phyloP scores from a whole-genome alignment of 2,329 filamentous ascomycete genomes.

The Alternaria sp. region DNA sequence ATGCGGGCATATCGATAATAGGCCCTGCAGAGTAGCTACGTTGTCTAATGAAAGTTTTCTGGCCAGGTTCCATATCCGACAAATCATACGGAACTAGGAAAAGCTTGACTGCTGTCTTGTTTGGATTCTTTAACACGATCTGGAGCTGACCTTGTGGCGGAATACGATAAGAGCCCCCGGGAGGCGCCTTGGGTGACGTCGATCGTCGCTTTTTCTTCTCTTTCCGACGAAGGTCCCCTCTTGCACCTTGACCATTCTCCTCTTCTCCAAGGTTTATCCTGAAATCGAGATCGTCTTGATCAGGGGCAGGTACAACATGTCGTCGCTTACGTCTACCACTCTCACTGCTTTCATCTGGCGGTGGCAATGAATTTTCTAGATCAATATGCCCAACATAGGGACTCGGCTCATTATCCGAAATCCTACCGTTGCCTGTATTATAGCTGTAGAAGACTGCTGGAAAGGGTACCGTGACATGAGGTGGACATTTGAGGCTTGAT shows the following conservation, averaged over 20 bases:
- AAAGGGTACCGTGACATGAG: conserved; percentile 90
- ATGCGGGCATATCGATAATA: conserved; percentile 75
- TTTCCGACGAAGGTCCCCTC: conserved; percentile 53
- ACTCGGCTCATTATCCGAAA: conserved; percentile 84
- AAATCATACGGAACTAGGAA: conserved; percentile 95
- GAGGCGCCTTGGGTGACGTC: conserved; percentile 70
- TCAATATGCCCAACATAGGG: conserved; percentile 96
- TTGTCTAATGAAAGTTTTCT: conserved; percentile 95
- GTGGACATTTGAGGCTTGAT: conserved; percentile 80
- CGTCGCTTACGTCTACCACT: conserved; percentile 53
- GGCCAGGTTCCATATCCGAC: conserved; percentile 88
- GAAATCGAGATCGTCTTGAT: conserved; percentile 38
- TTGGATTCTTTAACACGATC: conserved; percentile 97
- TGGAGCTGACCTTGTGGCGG: conserved; percentile 93
- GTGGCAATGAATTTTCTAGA: conserved; percentile 78
- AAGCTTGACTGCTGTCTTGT: conserved; percentile 96
- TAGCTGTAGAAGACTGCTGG: conserved; percentile 98
- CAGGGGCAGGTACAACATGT: conserved; percentile 33
- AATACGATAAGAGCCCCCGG: conserved; percentile 91
- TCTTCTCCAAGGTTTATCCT: conserved; percentile 30
- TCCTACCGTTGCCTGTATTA: conserved; percentile 71
- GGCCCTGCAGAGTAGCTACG: conserved; percentile 90
- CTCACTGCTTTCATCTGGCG: conserved; percentile 54
- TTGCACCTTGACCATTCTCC: conserved; percentile 15
- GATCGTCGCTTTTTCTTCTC: conserved; percentile 68